Base-by-base conservation (phyloP, 495 filamentous ascomycete genomes). In the Clohesyomyces aquaticus region DNA sequence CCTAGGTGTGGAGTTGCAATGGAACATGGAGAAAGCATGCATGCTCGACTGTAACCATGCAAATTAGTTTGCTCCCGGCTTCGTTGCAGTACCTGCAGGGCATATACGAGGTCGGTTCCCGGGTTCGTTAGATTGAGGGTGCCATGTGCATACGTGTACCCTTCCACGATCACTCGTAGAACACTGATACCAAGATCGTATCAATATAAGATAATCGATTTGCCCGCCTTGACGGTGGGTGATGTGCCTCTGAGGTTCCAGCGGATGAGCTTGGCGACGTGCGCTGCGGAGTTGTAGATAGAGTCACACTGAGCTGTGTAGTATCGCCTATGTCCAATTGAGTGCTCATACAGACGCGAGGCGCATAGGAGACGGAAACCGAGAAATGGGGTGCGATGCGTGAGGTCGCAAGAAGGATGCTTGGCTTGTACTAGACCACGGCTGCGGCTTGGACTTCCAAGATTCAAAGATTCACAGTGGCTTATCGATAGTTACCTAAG, bases 21-120 rank as follows among this genome's bases (percentile, higher is more conserved):
- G 63, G 9, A 65, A 65, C 55, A 19, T 58, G 23, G 49, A 21
- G 32, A 14, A 26, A 16, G n/a, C 19, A 49, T 56, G 60, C 60
- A 63, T 52, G 53, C 14, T 51, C 49, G 48, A 48, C 21, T 66
- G 63, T 66, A 59, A 66, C 63, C 56, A 63, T 63, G 48, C 55
- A 66, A n/a, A 66, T 59, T 16, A 59, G 18, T 22, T 16, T 1
- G 47, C 14, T 47, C 38, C 42, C 4, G 29, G 50, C 41, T 54
- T 49, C 28, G 23, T 64, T 53, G 53, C 51, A 19, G 41, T 54
- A 29, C 51, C 19, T 63, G 60, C 60, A 63, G 60, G 59, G 51
- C n/a, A n/a, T 38, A 38, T 38, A 38, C 35, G n/a, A 10, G 48
- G 35, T 21, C 46, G 43, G 43, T 21, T 50, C 3, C 43, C 3